Evolutionary conservation across 805 yeast species (phyloP).

Genomic region (Peterozyma toletana): DNA sequence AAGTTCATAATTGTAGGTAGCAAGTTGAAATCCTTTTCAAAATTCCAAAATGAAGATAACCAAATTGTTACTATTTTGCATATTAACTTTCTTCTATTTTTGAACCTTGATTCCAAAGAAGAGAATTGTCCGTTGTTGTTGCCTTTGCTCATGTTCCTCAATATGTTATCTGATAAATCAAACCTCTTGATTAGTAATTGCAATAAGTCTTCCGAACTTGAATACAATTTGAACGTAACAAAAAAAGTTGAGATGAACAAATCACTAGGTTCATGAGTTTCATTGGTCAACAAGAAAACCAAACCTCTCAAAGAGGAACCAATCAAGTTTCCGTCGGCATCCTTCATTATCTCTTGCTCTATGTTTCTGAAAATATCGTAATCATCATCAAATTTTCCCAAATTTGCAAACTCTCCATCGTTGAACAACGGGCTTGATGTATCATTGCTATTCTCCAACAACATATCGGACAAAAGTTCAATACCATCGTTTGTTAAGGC

Average conservation of each 20-base stretch:
- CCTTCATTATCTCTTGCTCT: conserved; percentile 40
- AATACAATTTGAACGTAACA: conserved; percentile 67
- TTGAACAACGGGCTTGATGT: conserved; percentile 13
- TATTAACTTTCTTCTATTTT: conserved; percentile 59
- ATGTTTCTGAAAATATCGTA: conserved; percentile 4
- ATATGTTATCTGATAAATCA: conserved; percentile 36
- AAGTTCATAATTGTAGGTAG: conserved; percentile 70
- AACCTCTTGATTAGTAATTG: conserved; percentile 63
- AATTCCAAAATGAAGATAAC: conserved; percentile 89
- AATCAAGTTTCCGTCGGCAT: conserved; percentile 41
- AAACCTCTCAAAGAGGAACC: conserved; percentile 72
- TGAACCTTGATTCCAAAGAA: conserved; percentile 35
- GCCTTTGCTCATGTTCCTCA: conserved; percentile 19
- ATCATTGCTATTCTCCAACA: conserved; percentile 16
- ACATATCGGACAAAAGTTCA: conserved; percentile 26
- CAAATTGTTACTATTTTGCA: conserved; percentile 69
- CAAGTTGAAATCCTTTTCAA: conserved; percentile 47
- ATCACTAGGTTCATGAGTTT: conserved; percentile 48
- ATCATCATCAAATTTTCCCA: conserved; percentile 5
- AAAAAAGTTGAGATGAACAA: conserved; percentile 70
- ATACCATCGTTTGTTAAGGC: conserved; percentile 41
- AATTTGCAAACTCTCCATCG: conserved; percentile 1
- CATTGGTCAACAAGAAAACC: conserved; percentile 61
- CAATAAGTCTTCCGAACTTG: conserved; percentile 57
- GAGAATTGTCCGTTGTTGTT: conserved; percentile 29